phyloP scores from a whole-genome alignment of 257 asterid genomes.

The Mitragyna speciosa region DNA sequence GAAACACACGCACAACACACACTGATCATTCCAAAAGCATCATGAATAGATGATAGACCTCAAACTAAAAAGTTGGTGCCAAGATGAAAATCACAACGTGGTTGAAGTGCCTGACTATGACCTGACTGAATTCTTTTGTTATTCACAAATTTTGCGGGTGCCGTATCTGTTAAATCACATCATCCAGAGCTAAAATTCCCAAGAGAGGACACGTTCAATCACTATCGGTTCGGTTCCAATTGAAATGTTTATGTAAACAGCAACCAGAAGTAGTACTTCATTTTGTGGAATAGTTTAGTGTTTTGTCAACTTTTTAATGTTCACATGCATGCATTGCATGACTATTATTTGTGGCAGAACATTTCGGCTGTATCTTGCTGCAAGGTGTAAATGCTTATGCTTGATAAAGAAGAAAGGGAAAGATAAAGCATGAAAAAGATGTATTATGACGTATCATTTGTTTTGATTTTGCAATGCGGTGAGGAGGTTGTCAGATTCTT shows the following conservation, averaged over 20 bases:
- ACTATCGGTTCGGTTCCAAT: neutral
- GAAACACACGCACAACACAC: neutral
- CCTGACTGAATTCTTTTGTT: neutral
- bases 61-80: neutral
- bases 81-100: neutral
- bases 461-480: neutral
- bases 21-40: neutral
- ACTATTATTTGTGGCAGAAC: neutral
- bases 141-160: neutral
- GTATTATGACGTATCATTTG: neutral
- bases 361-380: conserved; percentile 6
- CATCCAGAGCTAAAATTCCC: neutral
- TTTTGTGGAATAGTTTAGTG: neutral
- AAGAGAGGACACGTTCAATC: neutral
- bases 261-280: neutral
- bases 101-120: neutral
- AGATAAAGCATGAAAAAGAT: neutral
- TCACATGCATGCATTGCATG: neutral
- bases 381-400: neutral
- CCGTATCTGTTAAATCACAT: neutral
- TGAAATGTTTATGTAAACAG: neutral
- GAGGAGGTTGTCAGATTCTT: neutral
- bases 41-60: neutral
- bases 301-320: neutral
- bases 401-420: neutral